Percentiles rank a stretch among this genome's conserved stretches.
Conservation (phyloP, 495 filamentous ascomycete species). For the Talaromyces stipitatus region DNA sequence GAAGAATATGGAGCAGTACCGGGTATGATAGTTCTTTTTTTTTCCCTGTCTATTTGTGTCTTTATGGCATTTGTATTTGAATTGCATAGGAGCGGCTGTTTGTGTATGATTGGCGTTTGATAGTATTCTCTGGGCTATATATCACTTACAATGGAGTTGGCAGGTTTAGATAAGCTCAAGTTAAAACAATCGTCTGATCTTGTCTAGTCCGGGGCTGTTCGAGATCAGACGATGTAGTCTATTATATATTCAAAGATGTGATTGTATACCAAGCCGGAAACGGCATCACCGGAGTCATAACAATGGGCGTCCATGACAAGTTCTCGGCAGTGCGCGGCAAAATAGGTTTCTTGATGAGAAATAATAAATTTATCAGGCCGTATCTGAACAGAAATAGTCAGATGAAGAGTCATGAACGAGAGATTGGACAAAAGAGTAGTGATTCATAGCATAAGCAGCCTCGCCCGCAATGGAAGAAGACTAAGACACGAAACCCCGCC, state of each 20-base stretch:
- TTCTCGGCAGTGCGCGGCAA: background rate
- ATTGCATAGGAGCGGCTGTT: background rate
- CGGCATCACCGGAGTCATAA: background rate
- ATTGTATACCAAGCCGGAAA: background rate
- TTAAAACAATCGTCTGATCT: background rate
- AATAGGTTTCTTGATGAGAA: background rate
- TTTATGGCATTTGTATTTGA: background rate
- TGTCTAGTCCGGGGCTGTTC: background rate
- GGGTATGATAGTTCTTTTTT: constrained; percentile 19
- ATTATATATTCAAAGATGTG: background rate
- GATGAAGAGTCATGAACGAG: background rate
- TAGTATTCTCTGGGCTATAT: constrained; percentile 2
- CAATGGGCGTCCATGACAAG: background rate
- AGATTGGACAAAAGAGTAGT: background rate
- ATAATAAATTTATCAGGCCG: background rate
- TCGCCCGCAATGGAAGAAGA: too few relatives aligned
- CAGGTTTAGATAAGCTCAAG: background rate
- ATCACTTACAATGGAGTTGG: background rate
- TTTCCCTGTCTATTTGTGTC: constrained; percentile 1
- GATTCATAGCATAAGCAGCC: background rate
- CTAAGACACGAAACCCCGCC: background rate
- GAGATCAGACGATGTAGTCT: background rate
- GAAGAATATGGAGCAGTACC: constrained; percentile 49
- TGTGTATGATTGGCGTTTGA: constrained; percentile 1
- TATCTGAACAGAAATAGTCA: too few relatives aligned